phyloP scores from a whole-genome alignment of 2,329 filamentous ascomycete species.

The Cladosporium oxysporum region DNA sequence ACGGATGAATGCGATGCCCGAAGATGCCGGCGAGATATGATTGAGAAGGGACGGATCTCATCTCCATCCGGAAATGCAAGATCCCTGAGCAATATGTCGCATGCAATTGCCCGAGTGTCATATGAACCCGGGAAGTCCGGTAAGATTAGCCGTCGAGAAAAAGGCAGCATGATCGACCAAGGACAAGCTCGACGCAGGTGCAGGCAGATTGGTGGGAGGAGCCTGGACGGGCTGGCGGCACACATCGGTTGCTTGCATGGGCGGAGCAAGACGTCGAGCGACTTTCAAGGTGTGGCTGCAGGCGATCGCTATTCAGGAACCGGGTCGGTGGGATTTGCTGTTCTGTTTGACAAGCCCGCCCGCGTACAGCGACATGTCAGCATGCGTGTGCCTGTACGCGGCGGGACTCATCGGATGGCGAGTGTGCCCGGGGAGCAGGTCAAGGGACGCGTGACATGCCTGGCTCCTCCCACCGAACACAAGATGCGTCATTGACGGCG shows the following conservation, averaged over 20 bases:
- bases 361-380: constrained; percentile 30
- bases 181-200: constrained; percentile 14
- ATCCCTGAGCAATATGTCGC: constrained; percentile 12
- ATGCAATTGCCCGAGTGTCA: constrained; percentile 7
- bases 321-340: constrained; percentile 30
- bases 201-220: constrained; percentile 18
- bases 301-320: constrained; percentile 26
- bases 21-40: background rate
- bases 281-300: constrained; percentile 37
- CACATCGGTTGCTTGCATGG: constrained; percentile 19
- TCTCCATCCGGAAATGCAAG: background rate
- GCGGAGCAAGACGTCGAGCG: constrained; percentile 26
- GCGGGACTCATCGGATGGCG: background rate
- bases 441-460: constrained; percentile 10
- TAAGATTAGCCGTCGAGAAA: background rate
- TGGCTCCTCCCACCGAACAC: background rate
- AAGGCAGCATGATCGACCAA: constrained; percentile 12
- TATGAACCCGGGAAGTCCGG: background rate
- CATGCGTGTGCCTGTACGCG: constrained; percentile 28
- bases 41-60: background rate
- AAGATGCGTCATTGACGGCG: constrained; percentile 7
- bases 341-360: constrained; percentile 23
- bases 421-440: background rate
- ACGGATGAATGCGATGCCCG: background rate
- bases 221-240: constrained; percentile 12